These are phyloP conservation scores for Gamarada debralockiae DNA, from an alignment of 495 filamentous ascomycete species.

Conservation along the genomic window DNA sequence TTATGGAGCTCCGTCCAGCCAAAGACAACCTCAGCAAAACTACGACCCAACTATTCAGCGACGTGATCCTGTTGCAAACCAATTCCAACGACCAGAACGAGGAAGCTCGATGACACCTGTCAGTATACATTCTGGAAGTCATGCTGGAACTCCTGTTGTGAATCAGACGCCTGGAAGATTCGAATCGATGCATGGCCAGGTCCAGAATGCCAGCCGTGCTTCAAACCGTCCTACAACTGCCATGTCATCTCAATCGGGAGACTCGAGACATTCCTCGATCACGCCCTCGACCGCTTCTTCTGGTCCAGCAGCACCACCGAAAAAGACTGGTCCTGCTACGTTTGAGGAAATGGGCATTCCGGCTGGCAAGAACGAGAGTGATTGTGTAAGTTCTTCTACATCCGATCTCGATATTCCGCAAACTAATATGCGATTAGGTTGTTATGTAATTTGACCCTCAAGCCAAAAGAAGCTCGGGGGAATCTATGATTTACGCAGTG, in stretches of 20 bases:
- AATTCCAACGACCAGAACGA: slow-evolving; percentile 11
- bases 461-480: background rate
- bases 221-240: background rate
- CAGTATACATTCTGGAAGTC: background rate
- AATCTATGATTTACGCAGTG: background rate
- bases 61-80: slow-evolving; percentile 16
- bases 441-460: slow-evolving; percentile 19
- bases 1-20: slow-evolving; percentile 8
- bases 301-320: slow-evolving; percentile 8
- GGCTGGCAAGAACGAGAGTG: slow-evolving; percentile 68
- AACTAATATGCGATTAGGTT: slow-evolving; percentile 12
- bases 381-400: slow-evolving; percentile 70
- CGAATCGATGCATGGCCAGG: background rate
- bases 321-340: slow-evolving; percentile 78
- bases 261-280: background rate
- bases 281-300: slow-evolving; percentile 1
- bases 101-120: slow-evolving; percentile 21
- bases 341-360: slow-evolving; percentile 99
- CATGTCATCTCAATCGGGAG: slow-evolving; percentile 4
- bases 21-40: background rate
- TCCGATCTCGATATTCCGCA: background rate
- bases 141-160: background rate
- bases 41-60: slow-evolving; percentile 12
- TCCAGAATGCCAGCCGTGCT: background rate
- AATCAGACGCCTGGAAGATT: background rate